These are phyloP conservation scores for Hyphopichia fennica DNA, from an alignment of 1,139 yeast species.

Conservation along the genomic window DNA sequence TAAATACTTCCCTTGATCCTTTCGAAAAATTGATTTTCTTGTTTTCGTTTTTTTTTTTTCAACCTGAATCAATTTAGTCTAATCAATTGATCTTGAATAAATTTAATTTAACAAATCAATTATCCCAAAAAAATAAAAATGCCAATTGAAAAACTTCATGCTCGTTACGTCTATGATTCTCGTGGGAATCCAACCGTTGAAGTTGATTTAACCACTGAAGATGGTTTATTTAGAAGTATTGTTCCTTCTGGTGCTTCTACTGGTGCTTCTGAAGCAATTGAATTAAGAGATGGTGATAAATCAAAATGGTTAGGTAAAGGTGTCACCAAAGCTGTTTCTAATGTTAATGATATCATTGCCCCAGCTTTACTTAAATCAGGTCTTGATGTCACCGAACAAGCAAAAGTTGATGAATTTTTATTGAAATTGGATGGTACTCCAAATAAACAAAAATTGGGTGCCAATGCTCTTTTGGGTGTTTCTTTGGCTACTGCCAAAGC, in stretches of 20 bases:
- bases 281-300: slow-evolving; percentile 87
- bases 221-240: slow-evolving; percentile 80
- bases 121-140: slow-evolving; percentile 12
- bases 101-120: too few relatives aligned
- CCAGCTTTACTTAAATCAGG: slow-evolving; percentile 73
- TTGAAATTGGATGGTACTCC: slow-evolving; percentile 77
- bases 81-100: too few relatives aligned
- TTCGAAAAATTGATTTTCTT: too few relatives aligned
- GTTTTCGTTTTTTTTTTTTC: too few relatives aligned
- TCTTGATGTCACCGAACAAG: slow-evolving; percentile 72
- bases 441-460: slow-evolving; percentile 86
- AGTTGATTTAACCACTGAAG: slow-evolving; percentile 78
- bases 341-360: slow-evolving; percentile 79
- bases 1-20: too few relatives aligned
- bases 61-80: too few relatives aligned
- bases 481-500: slow-evolving; percentile 86
- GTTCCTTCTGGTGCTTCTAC: slow-evolving; percentile 95
- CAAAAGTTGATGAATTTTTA: slow-evolving; percentile 70
- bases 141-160: slow-evolving; percentile 55
- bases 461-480: slow-evolving; percentile 88
- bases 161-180: slow-evolving; percentile 91
- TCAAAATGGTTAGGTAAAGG: slow-evolving; percentile 90
- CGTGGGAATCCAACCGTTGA: slow-evolving; percentile 96
- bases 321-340: slow-evolving; percentile 80
- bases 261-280: slow-evolving; percentile 86